Evolutionary conservation across 257 asterid genomes (phyloP), one percentile per base, ranked within the genome.

Genomic region (Penstemon newberryi): DNA sequence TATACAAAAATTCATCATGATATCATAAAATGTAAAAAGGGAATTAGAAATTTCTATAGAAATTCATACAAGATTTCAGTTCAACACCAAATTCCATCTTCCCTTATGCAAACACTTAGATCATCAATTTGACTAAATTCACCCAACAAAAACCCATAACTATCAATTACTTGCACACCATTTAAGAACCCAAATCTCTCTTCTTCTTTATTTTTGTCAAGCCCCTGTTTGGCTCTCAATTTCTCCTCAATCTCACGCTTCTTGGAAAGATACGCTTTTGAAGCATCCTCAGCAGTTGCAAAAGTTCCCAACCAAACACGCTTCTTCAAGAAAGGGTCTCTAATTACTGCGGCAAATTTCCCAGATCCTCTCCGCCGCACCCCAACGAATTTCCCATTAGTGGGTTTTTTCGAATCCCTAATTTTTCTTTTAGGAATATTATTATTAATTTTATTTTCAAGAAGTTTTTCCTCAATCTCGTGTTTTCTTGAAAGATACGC

Each of bases 281-380:
- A 54, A 0, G 88, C 85, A 63, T 75, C 85, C 36, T 77, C 88
- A 5, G 79, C 81, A 18, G 83, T 77, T 44, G 5, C 4, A 65
- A 77, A 83, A 18, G 80, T 83, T 3, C 85, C 83, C 74, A 83
- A 58, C 85, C 83, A 83, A 50, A 80, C 47, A 6, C 80, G 79
- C 11, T 59, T 75, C 70, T 77, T 83, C 55, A 1, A 9, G 7
- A 63, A 44, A 0, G 87, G 85, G 56, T 80, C 81, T 60, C 74
- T 77, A 11, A 83, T 77, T 51, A 77, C 85, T 0, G 87, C 76
- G 4, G 61, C n/a, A 37, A 45, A 83, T 40, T 66, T 80, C 3
- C 85, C 87, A 65, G 53, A 75, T n/a, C 41, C 60, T 13, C 85
- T 62, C 80, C 36, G 38, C 44, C 76, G 67, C 37, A 70, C 80